These are phyloP conservation scores for Silene coronaria DNA, from an alignment of 179 eudicot genomes.

Conservation along the genomic window DNA sequence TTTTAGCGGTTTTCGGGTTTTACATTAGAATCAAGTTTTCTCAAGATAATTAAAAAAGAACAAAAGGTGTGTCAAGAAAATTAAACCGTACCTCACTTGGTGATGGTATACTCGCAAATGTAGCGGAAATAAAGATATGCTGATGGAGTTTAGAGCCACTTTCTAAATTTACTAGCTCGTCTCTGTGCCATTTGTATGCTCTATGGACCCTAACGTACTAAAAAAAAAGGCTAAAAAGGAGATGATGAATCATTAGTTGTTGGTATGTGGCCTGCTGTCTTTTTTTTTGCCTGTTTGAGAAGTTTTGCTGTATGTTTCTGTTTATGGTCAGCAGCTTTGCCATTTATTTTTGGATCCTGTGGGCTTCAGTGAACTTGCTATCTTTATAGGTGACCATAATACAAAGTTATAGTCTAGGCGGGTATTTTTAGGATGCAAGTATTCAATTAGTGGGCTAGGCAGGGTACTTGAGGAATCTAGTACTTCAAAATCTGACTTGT, in stretches of 20 bases:
- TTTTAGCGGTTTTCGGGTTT: neutral
- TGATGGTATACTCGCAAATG: neutral
- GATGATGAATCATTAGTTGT: neutral
- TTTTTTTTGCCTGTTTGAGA: neutral
- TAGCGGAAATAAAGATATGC: neutral
- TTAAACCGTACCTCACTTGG: neutral
- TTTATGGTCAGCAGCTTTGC: neutral
- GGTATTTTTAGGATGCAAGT: slow-evolving; percentile 7
- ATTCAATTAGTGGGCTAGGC: neutral
- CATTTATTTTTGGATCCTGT: neutral
- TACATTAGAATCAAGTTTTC: neutral
- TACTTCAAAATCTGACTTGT: neutral
- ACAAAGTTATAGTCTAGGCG: neutral
- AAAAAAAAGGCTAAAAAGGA: neutral
- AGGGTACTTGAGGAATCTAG: neutral
- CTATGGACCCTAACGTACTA: neutral
- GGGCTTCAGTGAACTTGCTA: neutral
- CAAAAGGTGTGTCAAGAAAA: neutral
- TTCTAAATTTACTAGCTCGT: neutral
- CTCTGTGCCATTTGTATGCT: neutral
- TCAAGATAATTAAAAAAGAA: no score
- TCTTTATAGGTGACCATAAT: neutral
- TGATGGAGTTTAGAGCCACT: neutral
- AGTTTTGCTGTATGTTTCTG: neutral
- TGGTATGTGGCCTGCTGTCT: no score